phyloP scores from a whole-genome alignment of 345 rosid genomes.

The Linum usitatissimum region DNA sequence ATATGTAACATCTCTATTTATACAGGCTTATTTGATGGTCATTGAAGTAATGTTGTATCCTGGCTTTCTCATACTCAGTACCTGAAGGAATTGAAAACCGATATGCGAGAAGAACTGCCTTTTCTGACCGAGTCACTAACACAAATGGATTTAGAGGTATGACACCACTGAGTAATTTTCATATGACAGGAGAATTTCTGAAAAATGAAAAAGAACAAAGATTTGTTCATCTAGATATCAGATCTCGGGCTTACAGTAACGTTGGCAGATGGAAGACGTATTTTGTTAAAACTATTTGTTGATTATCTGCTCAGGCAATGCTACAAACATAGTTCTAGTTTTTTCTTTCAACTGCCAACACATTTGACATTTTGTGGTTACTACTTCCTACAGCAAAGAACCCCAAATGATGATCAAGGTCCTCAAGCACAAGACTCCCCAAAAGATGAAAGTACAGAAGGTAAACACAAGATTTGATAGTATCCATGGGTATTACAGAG shows the following conservation, averaged over 20 bases:
- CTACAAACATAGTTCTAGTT: background rate
- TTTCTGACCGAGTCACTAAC: no score
- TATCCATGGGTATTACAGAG: background rate
- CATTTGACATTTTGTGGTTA: background rate
- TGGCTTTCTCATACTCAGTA: slow-evolving; percentile 38
- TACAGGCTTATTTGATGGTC: background rate
- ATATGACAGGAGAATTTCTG: no score
- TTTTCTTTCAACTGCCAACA: background rate
- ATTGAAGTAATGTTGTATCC: background rate
- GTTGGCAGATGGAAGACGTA: no score
- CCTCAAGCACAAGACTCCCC: slow-evolving; percentile 21
- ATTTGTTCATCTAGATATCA: no score
- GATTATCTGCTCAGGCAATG: background rate
- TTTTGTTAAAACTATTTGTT: background rate
- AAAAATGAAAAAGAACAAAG: no score
- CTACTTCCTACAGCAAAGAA: slow-evolving; percentile 32
- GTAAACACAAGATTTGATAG: slow-evolving; percentile 26
- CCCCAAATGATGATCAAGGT: slow-evolving; percentile 32
- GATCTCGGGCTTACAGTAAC: no score
- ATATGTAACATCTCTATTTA: background rate
- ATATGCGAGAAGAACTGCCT: slow-evolving; percentile 19
- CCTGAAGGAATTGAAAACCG: slow-evolving; percentile 43
- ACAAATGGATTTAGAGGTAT: no score
- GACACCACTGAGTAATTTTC: no score
- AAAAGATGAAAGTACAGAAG: slow-evolving; percentile 30